phyloP scores from a whole-genome alignment of 352 stramenopile genomes.

The Globisporangium yorkense region DNA sequence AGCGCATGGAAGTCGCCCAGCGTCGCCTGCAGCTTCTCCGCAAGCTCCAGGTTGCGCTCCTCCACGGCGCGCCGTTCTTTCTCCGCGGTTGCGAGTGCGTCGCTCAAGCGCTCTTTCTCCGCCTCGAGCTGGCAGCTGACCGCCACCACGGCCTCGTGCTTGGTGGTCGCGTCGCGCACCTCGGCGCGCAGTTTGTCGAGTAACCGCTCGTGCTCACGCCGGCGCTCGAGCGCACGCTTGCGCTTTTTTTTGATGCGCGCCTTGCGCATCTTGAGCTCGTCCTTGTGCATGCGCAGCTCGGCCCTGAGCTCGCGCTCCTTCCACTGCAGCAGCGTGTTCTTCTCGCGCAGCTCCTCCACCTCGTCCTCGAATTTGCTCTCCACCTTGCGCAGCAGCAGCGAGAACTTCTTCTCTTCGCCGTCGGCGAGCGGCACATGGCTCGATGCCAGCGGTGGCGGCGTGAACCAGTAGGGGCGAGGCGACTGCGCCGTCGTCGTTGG shows the following conservation, averaged over 20 bases:
- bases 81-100: slow-evolving; percentile 20
- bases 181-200: slow-evolving; percentile 39
- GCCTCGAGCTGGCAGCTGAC: slow-evolving; percentile 11
- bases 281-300: slow-evolving; percentile 44
- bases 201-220: slow-evolving; percentile 48
- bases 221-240: slow-evolving; percentile 48
- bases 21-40: slow-evolving; percentile 56
- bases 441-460: neutral
- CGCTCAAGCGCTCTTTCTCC: slow-evolving; percentile 19
- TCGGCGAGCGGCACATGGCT: slow-evolving; percentile 7
- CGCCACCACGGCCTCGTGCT: slow-evolving; percentile 14
- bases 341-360: slow-evolving; percentile 62
- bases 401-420: slow-evolving; percentile 45
- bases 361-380: slow-evolving; percentile 81
- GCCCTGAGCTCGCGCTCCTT: slow-evolving; percentile 72
- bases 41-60: slow-evolving; percentile 36
- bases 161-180: slow-evolving; percentile 16
- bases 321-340: slow-evolving; percentile 60
- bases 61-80: slow-evolving; percentile 38
- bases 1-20: slow-evolving; percentile 66
- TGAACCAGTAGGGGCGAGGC: slow-evolving; percentile 5
- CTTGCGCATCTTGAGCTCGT: slow-evolving; percentile 66
- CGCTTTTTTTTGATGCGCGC: slow-evolving; percentile 69
- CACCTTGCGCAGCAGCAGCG: slow-evolving; percentile 65
- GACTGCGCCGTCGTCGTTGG: neutral